phyloP scores from a whole-genome alignment of 352 stramenopile species.

The Phytophthora constricta region DNA sequence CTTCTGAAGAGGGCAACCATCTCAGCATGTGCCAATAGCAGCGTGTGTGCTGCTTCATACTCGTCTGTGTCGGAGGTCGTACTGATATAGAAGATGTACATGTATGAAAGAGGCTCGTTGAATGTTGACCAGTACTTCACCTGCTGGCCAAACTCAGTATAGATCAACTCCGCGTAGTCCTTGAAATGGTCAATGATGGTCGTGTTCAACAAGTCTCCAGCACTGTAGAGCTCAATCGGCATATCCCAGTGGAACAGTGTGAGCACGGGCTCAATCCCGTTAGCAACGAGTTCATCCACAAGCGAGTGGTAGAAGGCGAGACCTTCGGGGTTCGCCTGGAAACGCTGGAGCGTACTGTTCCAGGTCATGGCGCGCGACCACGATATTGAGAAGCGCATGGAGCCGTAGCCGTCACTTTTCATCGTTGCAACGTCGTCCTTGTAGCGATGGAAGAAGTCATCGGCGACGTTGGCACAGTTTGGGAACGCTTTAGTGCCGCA shows the following conservation, averaged over 20 bases:
- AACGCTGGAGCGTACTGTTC: conserved; percentile 57
- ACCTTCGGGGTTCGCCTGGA: conserved; percentile 82
- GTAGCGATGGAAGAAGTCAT: conserved; percentile 93
- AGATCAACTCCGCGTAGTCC: conserved; percentile 92
- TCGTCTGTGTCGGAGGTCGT: conserved; percentile 39
- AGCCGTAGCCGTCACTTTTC: conserved; percentile 87
- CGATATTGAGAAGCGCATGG: conserved; percentile 92
- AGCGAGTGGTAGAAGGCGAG: conserved; percentile 92
- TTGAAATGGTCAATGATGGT: conserved; percentile 77
- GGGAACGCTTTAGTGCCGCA: conserved; percentile 57
- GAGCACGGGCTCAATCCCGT: conserved; percentile 87
- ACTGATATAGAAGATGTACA: conserved; percentile 86
- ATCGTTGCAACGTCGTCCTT: conserved; percentile 92
- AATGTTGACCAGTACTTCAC: conserved; percentile 95
- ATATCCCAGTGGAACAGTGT: conserved; percentile 96
- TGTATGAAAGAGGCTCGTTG: conserved; percentile 93
- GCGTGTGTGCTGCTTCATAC: conserved; percentile 83
- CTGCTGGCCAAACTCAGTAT: conserved; percentile 89
- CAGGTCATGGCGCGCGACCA: conserved; percentile 90
- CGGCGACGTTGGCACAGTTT: conserved; percentile 83
- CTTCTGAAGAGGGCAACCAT: conserved; percentile 87
- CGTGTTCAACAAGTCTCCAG: conserved; percentile 53
- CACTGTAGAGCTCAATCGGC: conserved; percentile 73
- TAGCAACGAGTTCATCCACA: conserved; percentile 76
- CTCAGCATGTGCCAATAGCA: conserved; percentile 91